These are phyloP conservation scores for Talaromyces islandicus DNA, from an alignment of 2,329 filamentous ascomycete genomes.

Conservation along the genomic window DNA sequence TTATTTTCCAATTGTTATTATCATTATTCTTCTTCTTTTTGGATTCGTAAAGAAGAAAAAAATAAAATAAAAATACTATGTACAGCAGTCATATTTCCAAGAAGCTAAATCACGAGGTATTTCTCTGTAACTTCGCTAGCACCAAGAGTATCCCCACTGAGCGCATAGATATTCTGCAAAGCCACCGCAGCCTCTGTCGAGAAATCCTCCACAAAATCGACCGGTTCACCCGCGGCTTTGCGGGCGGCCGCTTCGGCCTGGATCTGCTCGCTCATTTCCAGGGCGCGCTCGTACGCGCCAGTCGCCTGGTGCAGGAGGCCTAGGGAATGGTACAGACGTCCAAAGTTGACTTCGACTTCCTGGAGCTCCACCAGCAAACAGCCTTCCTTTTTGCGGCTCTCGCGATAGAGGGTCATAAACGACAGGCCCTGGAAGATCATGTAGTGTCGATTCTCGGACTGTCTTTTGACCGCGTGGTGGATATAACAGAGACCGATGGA, in stretches of 20 bases:
- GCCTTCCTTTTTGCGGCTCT: conserved; percentile 46
- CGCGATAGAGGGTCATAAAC: conserved; percentile 71
- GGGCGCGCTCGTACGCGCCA: conserved; percentile 60
- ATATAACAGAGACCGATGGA: conserved; percentile 79
- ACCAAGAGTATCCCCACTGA: conserved; percentile 56
- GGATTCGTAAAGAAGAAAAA: not conserved
- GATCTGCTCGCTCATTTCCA: conserved; percentile 46
- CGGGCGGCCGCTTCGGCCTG: not conserved
- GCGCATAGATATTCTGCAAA: conserved; percentile 60
- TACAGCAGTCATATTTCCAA: not conserved
- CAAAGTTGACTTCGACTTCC: conserved; percentile 79
- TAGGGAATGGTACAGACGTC: conserved; percentile 67
- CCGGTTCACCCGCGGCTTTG: conserved; percentile 4
- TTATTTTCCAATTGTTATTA: no score
- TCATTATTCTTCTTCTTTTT: no score
- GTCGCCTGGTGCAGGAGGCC: conserved; percentile 68
- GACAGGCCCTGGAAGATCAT: conserved; percentile 77
- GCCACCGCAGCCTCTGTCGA: conserved; percentile 68
- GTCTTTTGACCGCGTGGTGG: conserved; percentile 81
- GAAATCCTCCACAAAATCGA: conserved; percentile 50
- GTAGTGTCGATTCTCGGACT: conserved; percentile 84
- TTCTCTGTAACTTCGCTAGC: conserved; percentile 57
- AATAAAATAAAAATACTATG: no score
- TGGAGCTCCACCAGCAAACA: conserved; percentile 48
- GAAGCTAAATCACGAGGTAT: conserved; percentile 48